Evolutionary conservation across 768 basidiomycete species (phyloP).

Genomic region (Podaxis mareebaensis): DNA sequence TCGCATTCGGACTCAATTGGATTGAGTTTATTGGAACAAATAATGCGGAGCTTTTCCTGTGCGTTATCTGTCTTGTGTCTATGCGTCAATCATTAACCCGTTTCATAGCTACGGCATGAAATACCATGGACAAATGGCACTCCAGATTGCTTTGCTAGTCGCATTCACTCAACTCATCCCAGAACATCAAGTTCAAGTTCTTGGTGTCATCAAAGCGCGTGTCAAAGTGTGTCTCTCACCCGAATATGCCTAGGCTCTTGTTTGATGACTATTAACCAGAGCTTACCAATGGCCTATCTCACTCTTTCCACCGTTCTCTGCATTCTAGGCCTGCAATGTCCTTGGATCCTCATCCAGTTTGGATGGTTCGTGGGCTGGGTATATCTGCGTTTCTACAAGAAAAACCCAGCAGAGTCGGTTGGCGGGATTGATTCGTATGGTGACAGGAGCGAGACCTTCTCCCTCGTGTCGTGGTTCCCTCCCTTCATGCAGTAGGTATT

Average conservation of each 20-base stretch:
- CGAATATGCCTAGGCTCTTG: not conserved
- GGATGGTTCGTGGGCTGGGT: conserved; percentile 98
- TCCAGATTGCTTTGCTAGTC: conserved; percentile 87
- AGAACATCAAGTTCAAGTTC: conserved; percentile 94
- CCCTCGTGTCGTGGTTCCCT: conserved; percentile 95
- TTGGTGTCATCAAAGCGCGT: conserved; percentile 80
- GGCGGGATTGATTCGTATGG: conserved; percentile 76
- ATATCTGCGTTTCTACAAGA: conserved; percentile 97
- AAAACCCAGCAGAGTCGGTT: conserved; percentile 64
- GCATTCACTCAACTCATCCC: conserved; percentile 98
- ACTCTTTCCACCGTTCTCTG: conserved; percentile 86
- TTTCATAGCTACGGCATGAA: conserved; percentile 74
- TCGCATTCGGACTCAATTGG: conserved; percentile 88
- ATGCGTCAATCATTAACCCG: not conserved
- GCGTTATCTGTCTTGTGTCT: conserved; percentile 28
- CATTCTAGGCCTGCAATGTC: conserved; percentile 81
- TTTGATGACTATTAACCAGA: conserved; percentile 43
- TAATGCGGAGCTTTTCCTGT: conserved; percentile 79
- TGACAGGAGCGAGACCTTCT: conserved; percentile 95
- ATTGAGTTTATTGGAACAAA: conserved; percentile 75
- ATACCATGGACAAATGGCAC: conserved; percentile 91
- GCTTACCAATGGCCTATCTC: conserved; percentile 92
- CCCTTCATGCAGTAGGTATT: conserved; percentile 84
- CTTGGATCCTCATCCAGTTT: conserved; percentile 94
- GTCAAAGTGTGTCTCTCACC: conserved; percentile 69